Conservation (phyloP, 2,329 filamentous ascomycete species). For the Xylaria sp. region DNA sequence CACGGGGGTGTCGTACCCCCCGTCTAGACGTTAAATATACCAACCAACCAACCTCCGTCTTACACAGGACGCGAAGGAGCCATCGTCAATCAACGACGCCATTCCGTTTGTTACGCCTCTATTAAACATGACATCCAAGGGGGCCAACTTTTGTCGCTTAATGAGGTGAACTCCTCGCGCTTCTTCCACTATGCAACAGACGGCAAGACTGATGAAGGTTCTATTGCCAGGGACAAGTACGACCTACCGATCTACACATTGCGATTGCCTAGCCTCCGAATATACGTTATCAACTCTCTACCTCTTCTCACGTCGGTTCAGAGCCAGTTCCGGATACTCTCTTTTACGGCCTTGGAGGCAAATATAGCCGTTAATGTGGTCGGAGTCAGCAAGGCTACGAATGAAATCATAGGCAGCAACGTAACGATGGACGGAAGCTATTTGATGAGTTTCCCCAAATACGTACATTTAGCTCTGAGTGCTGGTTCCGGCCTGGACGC, state of each 20-base stretch:
- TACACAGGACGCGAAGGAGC: slow-evolving; percentile 1
- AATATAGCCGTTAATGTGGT: slow-evolving; percentile 7
- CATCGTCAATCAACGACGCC: not conserved
- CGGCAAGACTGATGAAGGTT: not conserved
- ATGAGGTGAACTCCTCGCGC: not conserved
- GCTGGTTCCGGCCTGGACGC: slow-evolving; percentile 22
- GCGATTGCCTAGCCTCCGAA: not conserved
- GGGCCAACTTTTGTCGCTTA: not conserved
- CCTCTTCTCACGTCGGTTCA: slow-evolving; percentile 14
- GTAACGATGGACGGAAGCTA: slow-evolving; percentile 12
- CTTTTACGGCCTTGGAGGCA: slow-evolving; percentile 18
- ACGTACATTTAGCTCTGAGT: slow-evolving; percentile 13
- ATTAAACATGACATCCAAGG: not conserved
- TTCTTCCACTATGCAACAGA: not conserved
- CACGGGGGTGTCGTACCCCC: too few relatives aligned
- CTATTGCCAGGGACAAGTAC: not conserved
- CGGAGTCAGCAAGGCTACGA: slow-evolving; percentile 11
- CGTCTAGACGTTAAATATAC: too few relatives aligned
- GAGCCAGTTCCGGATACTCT: slow-evolving; percentile 11
- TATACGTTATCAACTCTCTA: not conserved
- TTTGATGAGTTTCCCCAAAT: slow-evolving; percentile 19
- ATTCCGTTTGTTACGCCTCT: slow-evolving; percentile 2
- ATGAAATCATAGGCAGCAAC: slow-evolving; percentile 15
- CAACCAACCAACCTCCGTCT: too few relatives aligned
- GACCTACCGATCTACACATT: not conserved